Evolutionary conservation across 2,329 filamentous ascomycete species (phyloP).

Genomic region (Botrytis cinerea): DNA sequence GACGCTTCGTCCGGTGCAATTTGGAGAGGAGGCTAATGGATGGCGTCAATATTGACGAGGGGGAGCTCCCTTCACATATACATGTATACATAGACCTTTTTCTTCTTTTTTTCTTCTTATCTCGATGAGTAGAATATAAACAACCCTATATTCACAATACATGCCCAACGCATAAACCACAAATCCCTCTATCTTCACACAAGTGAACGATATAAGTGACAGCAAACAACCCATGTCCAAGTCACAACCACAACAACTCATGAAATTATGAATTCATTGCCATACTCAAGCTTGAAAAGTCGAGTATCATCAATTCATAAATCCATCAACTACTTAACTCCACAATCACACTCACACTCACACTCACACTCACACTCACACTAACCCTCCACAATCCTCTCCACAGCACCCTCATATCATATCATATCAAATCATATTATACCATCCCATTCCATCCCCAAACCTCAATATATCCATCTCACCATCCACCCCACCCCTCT

Average conservation of each 20-base stretch:
- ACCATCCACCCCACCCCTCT: too few relatives aligned
- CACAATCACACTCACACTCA: too few relatives aligned
- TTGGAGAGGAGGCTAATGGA: rapidly evolving
- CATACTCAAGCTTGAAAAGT: not conserved
- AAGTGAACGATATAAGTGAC: not conserved
- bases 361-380: not conserved
- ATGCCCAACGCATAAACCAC: not conserved
- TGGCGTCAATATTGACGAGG: not conserved
- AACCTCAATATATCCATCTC: not conserved
- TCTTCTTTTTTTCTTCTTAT: not conserved
- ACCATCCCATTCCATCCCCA: not conserved
- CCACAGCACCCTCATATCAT: not conserved
- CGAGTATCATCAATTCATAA: not conserved
- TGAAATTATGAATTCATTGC: too few relatives aligned
- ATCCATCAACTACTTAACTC: not conserved
- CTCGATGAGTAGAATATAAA: not conserved
- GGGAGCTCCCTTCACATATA: not conserved
- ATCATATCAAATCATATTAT: not conserved
- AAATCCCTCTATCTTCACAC: not conserved
- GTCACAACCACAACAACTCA: not conserved
- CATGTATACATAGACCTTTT: not conserved
- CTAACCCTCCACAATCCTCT: not conserved
- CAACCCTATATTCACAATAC: not conserved
- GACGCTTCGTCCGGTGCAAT: too few relatives aligned
- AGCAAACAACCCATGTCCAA: not conserved